Evolutionary conservation across 2,329 filamentous ascomycete species (phyloP).

Genomic region (Thielaviopsis euricoi): DNA sequence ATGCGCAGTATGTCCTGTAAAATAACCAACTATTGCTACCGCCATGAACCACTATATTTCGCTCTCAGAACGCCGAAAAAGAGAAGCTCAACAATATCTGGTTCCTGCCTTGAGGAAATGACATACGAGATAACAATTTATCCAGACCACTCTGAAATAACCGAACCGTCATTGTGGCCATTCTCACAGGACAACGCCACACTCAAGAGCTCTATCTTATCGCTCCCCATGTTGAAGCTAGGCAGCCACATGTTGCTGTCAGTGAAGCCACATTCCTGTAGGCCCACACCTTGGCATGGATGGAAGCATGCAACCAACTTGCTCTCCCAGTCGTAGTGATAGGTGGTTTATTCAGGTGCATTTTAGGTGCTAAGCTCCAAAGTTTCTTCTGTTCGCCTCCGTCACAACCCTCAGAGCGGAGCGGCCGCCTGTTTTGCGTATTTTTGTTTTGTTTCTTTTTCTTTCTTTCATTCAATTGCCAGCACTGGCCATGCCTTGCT

Average conservation of each 20-base stretch:
- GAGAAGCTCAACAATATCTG: no score
- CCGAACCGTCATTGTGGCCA: no score
- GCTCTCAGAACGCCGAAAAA: no score
- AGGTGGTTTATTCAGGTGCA: conserved; percentile 6
- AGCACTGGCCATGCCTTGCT: conserved; percentile 4
- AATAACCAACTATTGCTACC: no score
- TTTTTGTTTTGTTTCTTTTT: background rate
- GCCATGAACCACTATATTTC: no score
- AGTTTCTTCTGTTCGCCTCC: background rate
- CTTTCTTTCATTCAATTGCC: background rate
- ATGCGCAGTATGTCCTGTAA: no score
- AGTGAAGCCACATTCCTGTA: background rate
- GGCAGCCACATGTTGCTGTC: background rate
- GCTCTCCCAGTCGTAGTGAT: conserved; percentile 3
- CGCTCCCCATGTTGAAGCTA: background rate
- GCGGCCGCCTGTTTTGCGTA: background rate
- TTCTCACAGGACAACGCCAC: background rate
- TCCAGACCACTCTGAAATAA: no score
- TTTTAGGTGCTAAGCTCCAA: background rate
- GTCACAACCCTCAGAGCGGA: background rate
- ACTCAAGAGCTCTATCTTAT: background rate
- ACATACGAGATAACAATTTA: background rate
- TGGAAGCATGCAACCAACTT: background rate
- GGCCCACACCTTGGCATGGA: background rate
- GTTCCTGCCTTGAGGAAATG: no score